A percentile compares a stretch with the other conserved stretches of the same genome.
Conservation (phyloP, 345 rosid genomes). For the Euphorbia peplus region DNA sequence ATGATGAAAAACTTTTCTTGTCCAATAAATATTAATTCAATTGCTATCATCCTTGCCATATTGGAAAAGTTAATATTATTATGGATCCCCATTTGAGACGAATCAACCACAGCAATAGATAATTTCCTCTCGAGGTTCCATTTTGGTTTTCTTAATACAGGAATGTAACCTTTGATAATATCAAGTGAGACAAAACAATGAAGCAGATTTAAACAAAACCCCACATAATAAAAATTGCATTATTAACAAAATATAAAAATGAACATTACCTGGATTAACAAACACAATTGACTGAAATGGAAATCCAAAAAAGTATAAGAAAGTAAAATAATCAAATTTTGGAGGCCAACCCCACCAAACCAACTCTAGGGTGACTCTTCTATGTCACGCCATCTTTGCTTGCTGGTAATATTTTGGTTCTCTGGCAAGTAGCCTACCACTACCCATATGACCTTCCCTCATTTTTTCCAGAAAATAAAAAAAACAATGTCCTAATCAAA, state of each 20-base stretch:
- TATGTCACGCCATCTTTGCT: slow-evolving; percentile 23
- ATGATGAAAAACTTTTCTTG: too few species aligned
- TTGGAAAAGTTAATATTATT: too few species aligned
- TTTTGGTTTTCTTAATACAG: too few species aligned
- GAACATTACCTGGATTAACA: slow-evolving; percentile 4
- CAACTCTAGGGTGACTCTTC: neutral
- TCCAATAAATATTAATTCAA: too few species aligned
- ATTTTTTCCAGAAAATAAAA: slow-evolving; percentile 7
- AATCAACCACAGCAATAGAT: too few species aligned
- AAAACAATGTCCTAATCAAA: slow-evolving; percentile 8
- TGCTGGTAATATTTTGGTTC: slow-evolving; percentile 55
- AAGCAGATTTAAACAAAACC: too few species aligned
- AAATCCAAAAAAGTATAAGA: neutral
- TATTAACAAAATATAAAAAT: neutral
- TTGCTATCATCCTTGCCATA: too few species aligned
- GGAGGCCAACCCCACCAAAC: slow-evolving; percentile 53
- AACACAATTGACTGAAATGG: neutral
- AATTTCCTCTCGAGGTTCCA: too few species aligned
- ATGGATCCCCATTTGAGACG: too few species aligned
- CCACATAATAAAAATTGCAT: too few species aligned
- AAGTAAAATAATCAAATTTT: slow-evolving; percentile 26
- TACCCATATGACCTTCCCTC: slow-evolving; percentile 20
- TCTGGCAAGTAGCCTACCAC: slow-evolving; percentile 49
- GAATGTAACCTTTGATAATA: too few species aligned
- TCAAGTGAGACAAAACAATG: too few species aligned